Conservation (phyloP, 2,329 filamentous ascomycete genomes). For the Nigrospora sphaerica region DNA sequence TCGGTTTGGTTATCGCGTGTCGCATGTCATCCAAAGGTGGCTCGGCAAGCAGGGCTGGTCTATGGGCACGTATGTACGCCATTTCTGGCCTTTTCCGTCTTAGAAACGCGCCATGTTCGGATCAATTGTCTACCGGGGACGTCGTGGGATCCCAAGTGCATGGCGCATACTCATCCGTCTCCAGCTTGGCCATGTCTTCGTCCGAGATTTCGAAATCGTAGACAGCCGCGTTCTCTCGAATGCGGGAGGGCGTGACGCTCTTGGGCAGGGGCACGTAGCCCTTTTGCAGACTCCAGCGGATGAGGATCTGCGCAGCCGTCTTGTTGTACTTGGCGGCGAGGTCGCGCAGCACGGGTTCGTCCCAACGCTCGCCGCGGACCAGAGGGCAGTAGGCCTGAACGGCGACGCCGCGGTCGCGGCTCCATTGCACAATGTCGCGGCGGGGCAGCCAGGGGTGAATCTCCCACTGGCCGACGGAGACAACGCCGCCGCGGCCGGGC, state of each 20-base stretch:
- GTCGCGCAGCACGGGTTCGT: constrained; percentile 56
- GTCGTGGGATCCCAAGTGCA: constrained; percentile 51
- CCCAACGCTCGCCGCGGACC: constrained; percentile 61
- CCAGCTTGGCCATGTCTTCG: constrained; percentile 43
- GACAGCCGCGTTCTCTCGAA: constrained; percentile 53
- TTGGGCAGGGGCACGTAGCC: constrained; percentile 67
- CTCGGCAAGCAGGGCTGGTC: no score
- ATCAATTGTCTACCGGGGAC: constrained; percentile 32
- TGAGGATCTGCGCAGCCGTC: constrained; percentile 67
- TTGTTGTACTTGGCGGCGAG: constrained; percentile 68
- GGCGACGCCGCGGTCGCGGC: constrained; percentile 52
- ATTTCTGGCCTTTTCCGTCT: constrained; percentile 17
- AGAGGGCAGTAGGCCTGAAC: constrained; percentile 59
- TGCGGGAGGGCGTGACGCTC: constrained; percentile 61
- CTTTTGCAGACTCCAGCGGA: constrained; percentile 79
- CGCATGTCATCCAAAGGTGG: no score
- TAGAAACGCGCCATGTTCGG: constrained; percentile 1
- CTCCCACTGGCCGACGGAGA: constrained; percentile 84
- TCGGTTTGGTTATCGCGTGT: no score
- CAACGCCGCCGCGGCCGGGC: constrained; percentile 58
- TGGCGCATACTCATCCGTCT: constrained; percentile 45
- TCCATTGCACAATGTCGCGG: constrained; percentile 76
- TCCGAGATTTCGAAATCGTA: constrained; percentile 48
- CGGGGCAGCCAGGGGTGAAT: constrained; percentile 82
- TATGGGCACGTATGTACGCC: constrained; percentile 10